Evolutionary conservation across 2,329 filamentous ascomycete species (phyloP).

Genomic region (Davidsoniella australis): DNA sequence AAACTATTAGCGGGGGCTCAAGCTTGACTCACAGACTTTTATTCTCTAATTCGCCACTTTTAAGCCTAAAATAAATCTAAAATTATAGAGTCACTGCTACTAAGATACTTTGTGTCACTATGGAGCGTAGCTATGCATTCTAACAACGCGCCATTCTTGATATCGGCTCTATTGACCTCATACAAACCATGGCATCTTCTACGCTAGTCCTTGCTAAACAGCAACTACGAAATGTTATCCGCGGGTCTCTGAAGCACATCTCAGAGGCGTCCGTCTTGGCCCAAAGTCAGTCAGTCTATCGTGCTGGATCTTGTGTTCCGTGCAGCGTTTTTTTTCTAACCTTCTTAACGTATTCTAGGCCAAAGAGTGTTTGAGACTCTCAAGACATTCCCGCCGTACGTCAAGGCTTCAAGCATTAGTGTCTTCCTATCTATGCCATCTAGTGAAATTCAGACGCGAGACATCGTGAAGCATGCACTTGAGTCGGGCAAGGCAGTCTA

Average conservation of each 20-base stretch:
- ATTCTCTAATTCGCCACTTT: too few species aligned
- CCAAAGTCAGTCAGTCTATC: conserved; percentile 42
- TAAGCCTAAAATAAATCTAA: too few species aligned
- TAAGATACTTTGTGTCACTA: too few species aligned
- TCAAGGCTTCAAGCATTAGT: conserved; percentile 56
- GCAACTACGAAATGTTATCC: conserved; percentile 56
- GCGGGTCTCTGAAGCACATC: conserved; percentile 43
- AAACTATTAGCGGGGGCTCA: too few species aligned
- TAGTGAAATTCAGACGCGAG: conserved; percentile 69
- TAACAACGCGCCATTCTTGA: too few species aligned
- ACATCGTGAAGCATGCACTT: conserved; percentile 69
- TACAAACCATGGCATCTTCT: conserved; percentile 28
- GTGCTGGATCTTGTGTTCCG: not conserved
- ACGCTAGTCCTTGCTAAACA: conserved; percentile 51
- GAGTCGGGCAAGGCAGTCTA: conserved; percentile 67
- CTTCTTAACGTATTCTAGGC: conserved; percentile 29
- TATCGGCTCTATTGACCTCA: too few species aligned
- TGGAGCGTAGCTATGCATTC: too few species aligned
- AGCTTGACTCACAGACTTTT: too few species aligned
- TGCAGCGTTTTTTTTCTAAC: not conserved
- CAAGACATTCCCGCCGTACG: conserved; percentile 54
- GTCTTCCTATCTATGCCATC: conserved; percentile 87
- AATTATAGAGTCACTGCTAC: too few species aligned
- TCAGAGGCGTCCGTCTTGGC: conserved; percentile 40
- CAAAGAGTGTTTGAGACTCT: conserved; percentile 46